Base-by-base conservation (phyloP, 805 yeast species). In the Yarrowia sp. region DNA sequence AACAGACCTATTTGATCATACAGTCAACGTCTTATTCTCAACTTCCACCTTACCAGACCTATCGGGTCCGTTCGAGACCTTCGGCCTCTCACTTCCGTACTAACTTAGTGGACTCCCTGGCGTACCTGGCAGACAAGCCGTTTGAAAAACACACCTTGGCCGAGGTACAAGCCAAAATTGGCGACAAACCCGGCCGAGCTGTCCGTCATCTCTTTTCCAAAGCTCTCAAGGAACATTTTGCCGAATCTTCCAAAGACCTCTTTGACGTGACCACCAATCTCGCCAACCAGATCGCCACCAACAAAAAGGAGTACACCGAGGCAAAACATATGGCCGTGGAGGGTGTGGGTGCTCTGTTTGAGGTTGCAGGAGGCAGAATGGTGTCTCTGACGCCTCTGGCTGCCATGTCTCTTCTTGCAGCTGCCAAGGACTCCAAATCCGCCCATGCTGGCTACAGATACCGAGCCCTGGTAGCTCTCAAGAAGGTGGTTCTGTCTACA, bases 371-470 rank as follows among this genome's bases (percentile, higher is more conserved):
- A 5, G 72, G 71, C 15, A 71, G 73, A 26, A 76, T 75, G 70
- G 38, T 75, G 35, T 76, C 79, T 7, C 58, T 77, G 69, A 77
- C 78, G 14, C 77, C 79, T 2, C 72, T 76, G 26, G 72, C 74
- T 1, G 76, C 72, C 11, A 69, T 76, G 4, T 74, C 79, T 7
- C 68, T 75, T 3, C 49, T 70, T 43, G 75, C 77, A 16, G 59
- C 70, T 12, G 55, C 74, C 53, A 77, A 74, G 46, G 70, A 64
- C 35, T 71, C 78, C 26, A 50, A 52, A 10, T 41, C 15, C 8
- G 67, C 67, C 3, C 70, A 76, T 66, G 70, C 74, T 1, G 80
- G 80, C 12, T 76, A 70, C 55, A 68, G 73, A 49, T 70, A 69
- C 42, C 55, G 78, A 0, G 65, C 74, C 7, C 59, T 76, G 55